A percentile compares a stretch with the other conserved stretches of the same genome.
Conservation (phyloP, 1,284 basidiomycete genomes). For the Polyporus tsugae region DNA sequence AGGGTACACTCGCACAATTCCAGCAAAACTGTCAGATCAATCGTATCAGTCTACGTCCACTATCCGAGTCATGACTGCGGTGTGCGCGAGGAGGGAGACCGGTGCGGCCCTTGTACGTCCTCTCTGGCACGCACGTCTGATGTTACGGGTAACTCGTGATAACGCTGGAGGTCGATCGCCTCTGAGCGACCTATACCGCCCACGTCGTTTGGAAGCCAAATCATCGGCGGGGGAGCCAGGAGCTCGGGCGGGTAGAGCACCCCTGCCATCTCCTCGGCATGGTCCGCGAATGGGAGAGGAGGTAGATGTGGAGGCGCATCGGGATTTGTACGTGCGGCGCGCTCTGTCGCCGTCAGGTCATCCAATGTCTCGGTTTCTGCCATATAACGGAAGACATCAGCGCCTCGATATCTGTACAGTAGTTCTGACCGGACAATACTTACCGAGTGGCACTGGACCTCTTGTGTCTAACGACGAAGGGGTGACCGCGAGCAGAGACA, state of each 20-base stretch:
- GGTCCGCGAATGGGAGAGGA: slow-evolving; percentile 71
- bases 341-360: slow-evolving; percentile 79
- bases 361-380: slow-evolving; percentile 78
- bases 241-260: slow-evolving; percentile 85
- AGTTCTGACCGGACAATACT: slow-evolving; percentile 39
- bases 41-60: background rate
- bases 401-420: background rate
- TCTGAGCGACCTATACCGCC: slow-evolving; percentile 76
- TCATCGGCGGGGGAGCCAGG: slow-evolving; percentile 75
- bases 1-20: slow-evolving; percentile 10
- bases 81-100: slow-evolving; percentile 20
- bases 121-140: slow-evolving; percentile 70
- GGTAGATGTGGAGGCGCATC: slow-evolving; percentile 80
- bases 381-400: background rate
- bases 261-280: slow-evolving; percentile 76
- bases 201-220: slow-evolving; percentile 82
- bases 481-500: slow-evolving; percentile 76
- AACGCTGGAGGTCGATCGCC: slow-evolving; percentile 73
- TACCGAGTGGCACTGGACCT: slow-evolving; percentile 73
- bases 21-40: background rate
- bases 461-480: slow-evolving; percentile 63
- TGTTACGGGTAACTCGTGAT: slow-evolving; percentile 71
- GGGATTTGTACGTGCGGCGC: slow-evolving; percentile 78
- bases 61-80: slow-evolving; percentile 7
- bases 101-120: slow-evolving; percentile 41